Base-by-base conservation (phyloP, 441 rosid species). In the Eutrema salsugineum region DNA sequence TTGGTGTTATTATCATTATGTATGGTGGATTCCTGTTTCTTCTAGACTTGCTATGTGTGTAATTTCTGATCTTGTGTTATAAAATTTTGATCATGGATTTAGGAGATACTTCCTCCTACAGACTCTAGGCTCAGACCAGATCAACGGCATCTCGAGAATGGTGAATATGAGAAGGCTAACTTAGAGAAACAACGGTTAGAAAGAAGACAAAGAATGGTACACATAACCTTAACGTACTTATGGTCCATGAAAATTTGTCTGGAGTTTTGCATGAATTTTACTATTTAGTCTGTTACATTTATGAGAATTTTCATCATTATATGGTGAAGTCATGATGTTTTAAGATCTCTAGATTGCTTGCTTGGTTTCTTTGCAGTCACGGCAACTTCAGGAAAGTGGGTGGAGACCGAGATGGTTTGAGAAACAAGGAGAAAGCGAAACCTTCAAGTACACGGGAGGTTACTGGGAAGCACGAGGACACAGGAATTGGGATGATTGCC, bases 101-200 rank as follows among this genome's bases (percentile, higher is more conserved):
- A 92, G 97, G 98, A 87, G 91, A 91, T 83, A 79, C 93, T 93
- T 58, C 97, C 94, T n/a, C 96, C 96, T n/a, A 93, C 97, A 32
- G 96, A 93, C 82, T 93, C 97, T 44, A 85, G 97, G 78, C 91
- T 91, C 5, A 83, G 96, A 73, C 97, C 96, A 60, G 97, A 93
- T 83, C 98, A 92, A 76, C 77, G 91, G 58, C 93, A 92, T 80
- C 80, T 92, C 66, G 98, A 92, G 88, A 90, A 93, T 56, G 98
- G 98, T 62, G 97, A 93, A 76, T 93, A 91, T 68, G 97, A 89
- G 66, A 87, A 83, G 84, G 97, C 98, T 54, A 89, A 93, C 78
- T 81, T 73, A 4, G 98, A 91, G 87, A 93, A 93, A 75, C 96
- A 87, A 61, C 91, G 98, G 59, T 66, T 93, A 80, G 97, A 93